These are phyloP conservation scores for Pleurotus tuber-regium DNA, from an alignment of 768 basidiomycete genomes.

Conservation along the genomic window DNA sequence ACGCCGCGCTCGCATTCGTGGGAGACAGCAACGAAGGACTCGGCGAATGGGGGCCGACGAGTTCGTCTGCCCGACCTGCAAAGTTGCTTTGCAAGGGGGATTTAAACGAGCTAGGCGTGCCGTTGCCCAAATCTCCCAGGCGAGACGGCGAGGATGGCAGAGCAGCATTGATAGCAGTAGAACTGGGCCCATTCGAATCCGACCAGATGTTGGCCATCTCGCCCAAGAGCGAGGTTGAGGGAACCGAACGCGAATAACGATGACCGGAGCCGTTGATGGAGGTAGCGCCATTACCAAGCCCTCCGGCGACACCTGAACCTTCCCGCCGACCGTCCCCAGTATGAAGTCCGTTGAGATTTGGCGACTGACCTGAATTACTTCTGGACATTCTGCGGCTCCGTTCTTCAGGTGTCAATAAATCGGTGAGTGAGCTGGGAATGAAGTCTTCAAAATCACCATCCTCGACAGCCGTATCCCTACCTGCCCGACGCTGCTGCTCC, in stretches of 20 bases:
- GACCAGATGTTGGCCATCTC: constrained; percentile 84
- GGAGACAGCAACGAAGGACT: constrained; percentile 34
- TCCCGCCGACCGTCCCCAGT: not conserved
- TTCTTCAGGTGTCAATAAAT: constrained; percentile 88
- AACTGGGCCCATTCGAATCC: constrained; percentile 35
- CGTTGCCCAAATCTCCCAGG: constrained; percentile 22
- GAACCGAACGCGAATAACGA: constrained; percentile 81
- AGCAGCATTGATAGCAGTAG: constrained; percentile 18
- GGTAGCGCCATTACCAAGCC: constrained; percentile 17
- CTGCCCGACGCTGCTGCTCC: constrained; percentile 24
- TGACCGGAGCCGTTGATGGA: constrained; percentile 41
- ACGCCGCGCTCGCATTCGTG: constrained; percentile 80
- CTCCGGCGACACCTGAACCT: too few species aligned
- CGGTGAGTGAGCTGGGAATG: constrained; percentile 83
- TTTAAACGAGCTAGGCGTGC: constrained; percentile 16
- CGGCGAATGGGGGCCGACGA: constrained; percentile 34
- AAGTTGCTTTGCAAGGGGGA: not conserved
- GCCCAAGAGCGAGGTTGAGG: constrained; percentile 71
- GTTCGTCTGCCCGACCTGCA: constrained; percentile 29
- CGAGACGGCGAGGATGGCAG: constrained; percentile 31
- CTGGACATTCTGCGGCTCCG: constrained; percentile 78
- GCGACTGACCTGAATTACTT: constrained; percentile 50
- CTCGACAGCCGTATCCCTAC: constrained; percentile 46
- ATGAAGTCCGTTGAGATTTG: constrained; percentile 13
- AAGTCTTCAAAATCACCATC: constrained; percentile 88